Percentiles rank a stretch among this genome's conserved stretches.
Conservation (phyloP, 306 rosid genomes). For the Macrotyloma uniflorum region DNA sequence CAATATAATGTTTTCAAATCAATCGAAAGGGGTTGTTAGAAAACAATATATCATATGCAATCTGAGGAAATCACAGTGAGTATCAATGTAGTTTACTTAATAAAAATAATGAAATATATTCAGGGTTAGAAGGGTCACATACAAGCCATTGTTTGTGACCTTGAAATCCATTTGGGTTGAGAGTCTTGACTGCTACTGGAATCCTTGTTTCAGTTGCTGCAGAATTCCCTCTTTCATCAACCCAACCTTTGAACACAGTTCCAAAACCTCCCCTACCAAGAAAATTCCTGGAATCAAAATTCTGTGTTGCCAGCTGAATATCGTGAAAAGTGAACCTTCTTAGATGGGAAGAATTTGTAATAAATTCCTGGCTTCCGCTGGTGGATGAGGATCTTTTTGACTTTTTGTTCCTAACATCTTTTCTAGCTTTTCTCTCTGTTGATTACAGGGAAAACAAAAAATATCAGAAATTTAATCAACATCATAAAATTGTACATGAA, state of each 20-base stretch:
- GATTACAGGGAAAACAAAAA: no score
- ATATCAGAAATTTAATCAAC: no score
- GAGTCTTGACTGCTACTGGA: constrained; percentile 70
- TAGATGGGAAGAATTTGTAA: not conserved
- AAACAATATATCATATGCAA: not conserved
- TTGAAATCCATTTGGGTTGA: constrained; percentile 58
- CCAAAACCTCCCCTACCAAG: not conserved
- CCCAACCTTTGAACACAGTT: not conserved
- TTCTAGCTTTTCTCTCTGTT: no score
- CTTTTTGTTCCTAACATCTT: no score
- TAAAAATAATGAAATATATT: not conserved
- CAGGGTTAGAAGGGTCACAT: constrained; percentile 7
- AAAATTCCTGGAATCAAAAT: not conserved
- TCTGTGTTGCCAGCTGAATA: not conserved
- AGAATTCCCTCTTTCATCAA: not conserved
- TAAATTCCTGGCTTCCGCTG: no score
- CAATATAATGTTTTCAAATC: not conserved
- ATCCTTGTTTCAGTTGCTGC: constrained; percentile 45
- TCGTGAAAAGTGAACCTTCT: not conserved
- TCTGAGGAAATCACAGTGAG: not conserved
- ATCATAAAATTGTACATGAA: no score
- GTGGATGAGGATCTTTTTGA: no score
- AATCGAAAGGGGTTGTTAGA: not conserved
- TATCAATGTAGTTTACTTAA: not conserved
- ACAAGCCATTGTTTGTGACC: constrained; percentile 78